Evolutionary conservation across 73 alveolate species (phyloP), one percentile per base, ranked within the genome.

Genomic region (Loxodes magnus): DNA sequence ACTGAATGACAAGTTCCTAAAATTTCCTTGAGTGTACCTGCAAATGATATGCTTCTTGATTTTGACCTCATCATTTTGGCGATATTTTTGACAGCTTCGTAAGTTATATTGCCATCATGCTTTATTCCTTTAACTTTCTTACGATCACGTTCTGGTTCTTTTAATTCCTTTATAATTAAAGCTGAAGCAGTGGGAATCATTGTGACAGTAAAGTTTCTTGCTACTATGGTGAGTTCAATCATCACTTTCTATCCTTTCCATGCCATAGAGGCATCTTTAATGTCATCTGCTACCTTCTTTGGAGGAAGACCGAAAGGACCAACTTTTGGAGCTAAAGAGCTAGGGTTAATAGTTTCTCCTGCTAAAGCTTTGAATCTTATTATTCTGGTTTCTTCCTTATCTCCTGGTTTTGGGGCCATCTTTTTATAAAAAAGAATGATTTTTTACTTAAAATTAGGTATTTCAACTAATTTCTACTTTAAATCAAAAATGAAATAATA

Each of bases 291-390:
- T 7, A 71, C 71, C 62, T 71, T 71, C 77, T 71, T 71, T 31
- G 84, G 84, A 27, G 84, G 71, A 60, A 71, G 22, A 51, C 84
- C 84, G 31, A 71, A 43, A 28, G 84, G 84, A 71, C 84, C 84
- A 48, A 60, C 35, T 48, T 71, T 71, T 29, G 84, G 84, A 62
- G 84, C 84, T 14, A 71, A 68, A 35, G 77, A 67, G n/a, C n/a
- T n/a, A n/a, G n/a, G n/a, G n/a, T n/a, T n/a, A n/a, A n/a, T n/a
- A n/a, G n/a, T n/a, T n/a, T n/a, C n/a, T n/a, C n/a, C n/a, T n/a
- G n/a, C n/a, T n/a, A n/a, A n/a, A n/a, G n/a, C n/a, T n/a, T n/a
- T n/a, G n/a, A n/a, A n/a, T n/a, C n/a, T n/a, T n/a, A n/a, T n/a
- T n/a, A n/a, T n/a, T n/a, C n/a, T n/a, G n/a, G n/a, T n/a, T n/a